Percentiles rank a stretch among this genome's conserved stretches.
Evolutionary conservation across 345 rosid genomes (phyloP).

Genomic region (Zanthoxylum bungeanum): DNA sequence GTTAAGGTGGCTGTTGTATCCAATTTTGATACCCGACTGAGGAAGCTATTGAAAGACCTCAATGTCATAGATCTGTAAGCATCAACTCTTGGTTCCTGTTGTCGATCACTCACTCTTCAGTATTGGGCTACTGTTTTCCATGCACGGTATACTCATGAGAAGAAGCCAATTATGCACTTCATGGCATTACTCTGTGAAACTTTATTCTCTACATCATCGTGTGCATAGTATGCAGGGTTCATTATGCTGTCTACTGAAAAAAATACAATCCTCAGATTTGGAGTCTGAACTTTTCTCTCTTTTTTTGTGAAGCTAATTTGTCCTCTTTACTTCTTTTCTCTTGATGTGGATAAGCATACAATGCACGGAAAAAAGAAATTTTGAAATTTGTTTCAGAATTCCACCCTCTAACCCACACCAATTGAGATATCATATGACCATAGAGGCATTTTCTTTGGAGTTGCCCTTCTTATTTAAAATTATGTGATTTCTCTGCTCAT

Average conservation of each 20-base stretch:
- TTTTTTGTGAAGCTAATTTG: background rate
- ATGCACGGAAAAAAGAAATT: constrained; percentile 1
- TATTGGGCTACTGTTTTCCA: background rate
- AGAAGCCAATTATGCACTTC: background rate
- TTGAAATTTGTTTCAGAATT: background rate
- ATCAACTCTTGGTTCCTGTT: background rate
- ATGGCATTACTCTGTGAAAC: background rate
- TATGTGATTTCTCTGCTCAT: background rate
- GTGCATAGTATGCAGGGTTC: background rate
- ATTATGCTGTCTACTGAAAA: background rate
- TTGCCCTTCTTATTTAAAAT: background rate
- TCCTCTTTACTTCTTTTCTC: constrained; percentile 4
- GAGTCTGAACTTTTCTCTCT: background rate
- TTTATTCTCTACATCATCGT: background rate
- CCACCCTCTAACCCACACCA: background rate
- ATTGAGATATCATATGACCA: constrained; percentile 7
- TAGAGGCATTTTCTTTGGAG: background rate
- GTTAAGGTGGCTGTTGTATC: constrained; percentile 91
- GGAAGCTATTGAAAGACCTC: constrained; percentile 80
- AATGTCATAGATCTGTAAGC: constrained; percentile 74
- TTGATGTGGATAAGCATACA: constrained; percentile 4
- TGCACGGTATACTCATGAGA: background rate
- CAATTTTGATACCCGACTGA: constrained; percentile 76
- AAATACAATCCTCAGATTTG: background rate
- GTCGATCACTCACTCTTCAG: background rate